Evolutionary conservation across 306 rosid species (phyloP), one percentile per base, ranked within the genome.

Genomic region (Prunus mira): DNA sequence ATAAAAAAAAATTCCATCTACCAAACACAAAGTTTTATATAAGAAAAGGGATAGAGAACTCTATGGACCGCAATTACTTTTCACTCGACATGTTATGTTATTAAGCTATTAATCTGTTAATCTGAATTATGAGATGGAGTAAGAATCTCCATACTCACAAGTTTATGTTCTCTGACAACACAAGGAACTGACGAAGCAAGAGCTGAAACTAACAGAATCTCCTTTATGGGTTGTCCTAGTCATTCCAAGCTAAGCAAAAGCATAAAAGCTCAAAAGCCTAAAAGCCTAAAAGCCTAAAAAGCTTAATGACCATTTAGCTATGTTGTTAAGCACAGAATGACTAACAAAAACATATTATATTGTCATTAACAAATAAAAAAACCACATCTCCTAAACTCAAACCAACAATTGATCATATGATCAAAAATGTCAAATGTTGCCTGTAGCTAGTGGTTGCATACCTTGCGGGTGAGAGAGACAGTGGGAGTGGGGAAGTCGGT

Each of bases 401-500:
- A 10, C 14, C 22, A 63, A 3, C 65, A 13, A 9, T 25, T 18
- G 15, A 12, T 25, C 38, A 60, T 60, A 25, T 13, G 65, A 8
- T 61, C 61, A 20, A 56, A 56, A n/a, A 9, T 8, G 9, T n/a
- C 25, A 61, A 56, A 61, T 25, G 19, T 56, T 56, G 28, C 28
- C 11, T 56, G 3, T 24, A 38, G 43, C 43, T 38, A 38, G 19
- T 25, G 28, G 28, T 5, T 32, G 38, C 30, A 28, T 80, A 94
- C 99, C 99, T 95, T 95, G 58, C 91, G 96, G 52, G 93, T 58
- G 79, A 95, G 96, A 25, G 97, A 87, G 43, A 95, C 78, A 22
- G 79, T 71, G 9, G 92, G 81, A 66, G 87, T 25, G 0, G 97
- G 66, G 78, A 91, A 84, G 65, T 87, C 90, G 30, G 88, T 73